phyloP scores from a whole-genome alignment of 768 basidiomycete species.

The Lentinula aciculospora region DNA sequence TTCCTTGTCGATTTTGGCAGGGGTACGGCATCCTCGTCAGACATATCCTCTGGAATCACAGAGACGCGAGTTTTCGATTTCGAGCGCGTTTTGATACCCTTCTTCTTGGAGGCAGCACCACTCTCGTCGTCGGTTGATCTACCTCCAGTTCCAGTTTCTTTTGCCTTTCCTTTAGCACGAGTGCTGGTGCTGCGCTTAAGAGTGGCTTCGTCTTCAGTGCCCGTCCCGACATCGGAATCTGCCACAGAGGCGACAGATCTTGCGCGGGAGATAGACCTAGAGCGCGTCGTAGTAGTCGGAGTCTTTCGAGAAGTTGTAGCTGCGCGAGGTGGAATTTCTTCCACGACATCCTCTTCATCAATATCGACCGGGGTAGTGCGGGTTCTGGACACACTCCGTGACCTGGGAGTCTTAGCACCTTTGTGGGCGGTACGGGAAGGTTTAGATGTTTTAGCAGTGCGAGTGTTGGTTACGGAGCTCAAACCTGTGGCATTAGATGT shows the following conservation, averaged over 20 bases:
- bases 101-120: conserved; percentile 5
- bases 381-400: conserved; percentile 3
- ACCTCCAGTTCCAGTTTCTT: background rate
- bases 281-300: background rate
- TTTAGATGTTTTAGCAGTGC: conserved; percentile 19
- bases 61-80: conserved; percentile 6
- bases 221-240: conserved; percentile 11
- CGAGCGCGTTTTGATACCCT: background rate
- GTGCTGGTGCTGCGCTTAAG: background rate
- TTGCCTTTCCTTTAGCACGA: conserved; percentile 9
- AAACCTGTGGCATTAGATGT: conserved; percentile 6
- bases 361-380: background rate
- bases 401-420: conserved; percentile 15
- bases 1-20: conserved; percentile 4
- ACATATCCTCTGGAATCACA: conserved; percentile 5
- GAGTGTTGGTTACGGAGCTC: conserved; percentile 4
- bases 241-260: background rate
- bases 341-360: conserved; percentile 2
- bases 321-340: conserved; percentile 12
- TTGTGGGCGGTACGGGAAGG: conserved; percentile 18
- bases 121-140: conserved; percentile 2
- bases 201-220: background rate
- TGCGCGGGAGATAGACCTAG: conserved; percentile 9
- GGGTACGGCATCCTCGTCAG: background rate
- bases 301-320: conserved; percentile 12